Evolutionary conservation across 768 basidiomycete species (phyloP), one percentile per base, ranked within the genome.

Genomic region (Gloeopeniophorella convolvens): DNA sequence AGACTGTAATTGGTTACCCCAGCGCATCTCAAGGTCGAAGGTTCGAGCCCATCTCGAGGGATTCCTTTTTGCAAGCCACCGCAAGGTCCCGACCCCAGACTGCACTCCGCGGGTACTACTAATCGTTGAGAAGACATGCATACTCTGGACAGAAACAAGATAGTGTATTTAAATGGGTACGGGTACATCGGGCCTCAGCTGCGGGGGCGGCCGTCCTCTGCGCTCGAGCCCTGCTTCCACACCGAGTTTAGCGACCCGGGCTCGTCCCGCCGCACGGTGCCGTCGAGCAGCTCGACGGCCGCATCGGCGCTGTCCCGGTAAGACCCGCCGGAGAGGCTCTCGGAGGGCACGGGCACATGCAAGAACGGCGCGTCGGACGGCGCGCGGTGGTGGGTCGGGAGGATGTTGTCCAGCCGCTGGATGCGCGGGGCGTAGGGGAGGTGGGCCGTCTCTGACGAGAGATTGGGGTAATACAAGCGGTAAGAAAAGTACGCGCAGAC

Each of bases 391-490:
- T 72, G 63, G 18, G 56, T 62, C 3, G 79, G 80, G 8, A 83
- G 71, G 8, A 66, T 51, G 2, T 62, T 59, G 4, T 69, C 72
- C 33, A 72, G 73, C 30, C 70, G 73, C 35, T 70, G 67, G 51
- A 80, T 76, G 34, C 86, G 82, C 15, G 88, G 85, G 4, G 81
- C 70, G 62, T 85, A 78, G 0, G 89, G 86, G n/a, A 72, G 73
- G 60, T 91, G 84, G 3, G 79, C 80, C 30, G 72, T 60, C 16
- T 78, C 71, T 0, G 82, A 80, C 2, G 68, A 62, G n/a, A 90
- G 75, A n/a, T 77, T 70, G 16, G 85, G 87, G 60, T 85, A 92
- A 66, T 91, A 90, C 62, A 89, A 89, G 35, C 86, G 79, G 66
- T 94, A 94, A 13, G 78, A 65, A 59, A 91, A 85, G 68, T 78